phyloP scores from a whole-genome alignment of 805 yeast genomes.

The Metschnikowia aberdeeniae region DNA sequence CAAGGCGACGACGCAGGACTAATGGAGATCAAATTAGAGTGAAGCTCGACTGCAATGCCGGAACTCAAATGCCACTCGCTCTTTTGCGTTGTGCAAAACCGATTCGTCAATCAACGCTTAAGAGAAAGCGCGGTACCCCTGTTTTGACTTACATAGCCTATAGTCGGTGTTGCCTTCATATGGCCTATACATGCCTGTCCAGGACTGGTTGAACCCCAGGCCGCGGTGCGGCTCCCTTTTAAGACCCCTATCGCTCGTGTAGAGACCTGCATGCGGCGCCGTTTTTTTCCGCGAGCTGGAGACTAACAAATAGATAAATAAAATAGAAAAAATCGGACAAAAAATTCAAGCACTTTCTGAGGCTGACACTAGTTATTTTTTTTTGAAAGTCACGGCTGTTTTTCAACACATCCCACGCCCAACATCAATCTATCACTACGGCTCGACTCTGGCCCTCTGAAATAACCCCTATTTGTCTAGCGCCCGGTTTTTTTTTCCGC shows the following conservation, averaged over 20 bases:
- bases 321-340: constrained; percentile 1
- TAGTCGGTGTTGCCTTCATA: no score
- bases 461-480: neutral
- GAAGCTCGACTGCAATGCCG: neutral
- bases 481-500: constrained; percentile 4
- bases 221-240: neutral
- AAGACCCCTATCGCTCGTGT: constrained; percentile 6
- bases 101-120: no score
- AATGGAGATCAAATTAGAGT: constrained; percentile 29
- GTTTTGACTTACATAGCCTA: no score
- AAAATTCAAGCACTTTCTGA: neutral
- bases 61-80: neutral
- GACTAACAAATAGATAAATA: constrained; percentile 3
- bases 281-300: constrained; percentile 4
- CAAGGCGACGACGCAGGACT: constrained; percentile 41
- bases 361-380: neutral
- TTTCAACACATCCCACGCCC: neutral
- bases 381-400: neutral
- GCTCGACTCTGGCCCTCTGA: neutral
- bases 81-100: neutral
- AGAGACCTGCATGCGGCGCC: neutral
- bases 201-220: no score
- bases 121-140: no score
- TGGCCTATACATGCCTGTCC: no score
- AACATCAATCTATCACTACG: neutral